Conservation (phyloP, 1,139 yeast genomes). For the Zygosaccharomyces pseudobailii region DNA sequence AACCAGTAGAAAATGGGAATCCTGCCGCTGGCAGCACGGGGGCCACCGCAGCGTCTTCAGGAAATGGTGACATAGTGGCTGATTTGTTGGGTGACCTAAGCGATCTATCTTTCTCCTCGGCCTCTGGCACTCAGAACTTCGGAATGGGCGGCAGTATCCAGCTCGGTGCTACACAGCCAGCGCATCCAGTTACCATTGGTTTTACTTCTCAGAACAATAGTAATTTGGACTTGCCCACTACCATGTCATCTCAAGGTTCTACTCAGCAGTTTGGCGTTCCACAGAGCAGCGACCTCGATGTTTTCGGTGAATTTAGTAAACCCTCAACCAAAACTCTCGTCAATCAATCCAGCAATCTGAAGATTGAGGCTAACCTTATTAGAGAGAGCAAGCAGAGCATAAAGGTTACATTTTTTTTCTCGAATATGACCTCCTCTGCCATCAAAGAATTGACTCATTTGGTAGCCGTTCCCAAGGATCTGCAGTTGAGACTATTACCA, state of each 20-base stretch:
- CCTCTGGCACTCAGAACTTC: constrained; percentile 25
- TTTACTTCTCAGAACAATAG: constrained; percentile 14
- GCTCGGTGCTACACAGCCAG: constrained; percentile 34
- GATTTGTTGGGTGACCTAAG: constrained; percentile 53
- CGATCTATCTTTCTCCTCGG: constrained; percentile 45
- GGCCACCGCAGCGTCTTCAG: constrained; percentile 1
- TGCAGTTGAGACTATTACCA: constrained; percentile 61
- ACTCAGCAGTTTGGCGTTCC: background rate
- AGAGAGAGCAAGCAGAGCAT: constrained; percentile 39
- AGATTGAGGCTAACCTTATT: constrained; percentile 48
- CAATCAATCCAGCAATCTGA: constrained; percentile 46
- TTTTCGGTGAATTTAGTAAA: constrained; percentile 45
- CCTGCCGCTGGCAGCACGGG: constrained; percentile 9
- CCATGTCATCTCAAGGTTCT: constrained; percentile 17
- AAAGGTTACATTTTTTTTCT: constrained; percentile 44
- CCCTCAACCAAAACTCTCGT: constrained; percentile 38
- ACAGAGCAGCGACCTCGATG: constrained; percentile 31
- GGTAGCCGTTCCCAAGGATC: constrained; percentile 77
- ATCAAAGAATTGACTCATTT: constrained; percentile 58
- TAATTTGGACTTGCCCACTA: constrained; percentile 34
- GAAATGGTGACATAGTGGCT: constrained; percentile 17
- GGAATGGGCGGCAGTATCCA: constrained; percentile 42
- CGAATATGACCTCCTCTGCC: constrained; percentile 45
- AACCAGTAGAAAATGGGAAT: constrained; percentile 36
- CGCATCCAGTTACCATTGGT: constrained; percentile 20